Conservation (phyloP, 768 basidiomycete genomes). For the Psilocybe cubensis region DNA sequence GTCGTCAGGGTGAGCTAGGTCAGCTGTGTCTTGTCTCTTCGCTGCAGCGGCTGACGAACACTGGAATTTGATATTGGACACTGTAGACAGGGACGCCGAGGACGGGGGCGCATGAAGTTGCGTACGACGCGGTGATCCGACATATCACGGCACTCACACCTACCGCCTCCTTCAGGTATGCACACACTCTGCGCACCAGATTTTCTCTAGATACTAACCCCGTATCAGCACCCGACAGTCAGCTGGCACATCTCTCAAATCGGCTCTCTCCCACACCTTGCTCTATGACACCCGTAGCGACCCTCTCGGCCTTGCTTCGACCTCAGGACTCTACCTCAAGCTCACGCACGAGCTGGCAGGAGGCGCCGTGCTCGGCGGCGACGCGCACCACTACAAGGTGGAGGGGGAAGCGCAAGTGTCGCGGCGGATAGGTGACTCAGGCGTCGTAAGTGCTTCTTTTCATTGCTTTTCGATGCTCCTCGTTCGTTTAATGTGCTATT, state of each 20-base stretch:
- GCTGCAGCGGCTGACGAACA: neutral
- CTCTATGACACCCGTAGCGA: slow-evolving; percentile 79
- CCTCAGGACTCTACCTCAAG: slow-evolving; percentile 65
- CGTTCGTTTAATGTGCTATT: too few relatives aligned
- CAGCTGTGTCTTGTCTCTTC: slow-evolving; percentile 27
- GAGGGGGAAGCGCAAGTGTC: slow-evolving; percentile 71
- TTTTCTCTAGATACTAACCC: slow-evolving; percentile 1
- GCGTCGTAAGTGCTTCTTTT: slow-evolving; percentile 50
- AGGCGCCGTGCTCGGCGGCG: slow-evolving; percentile 62
- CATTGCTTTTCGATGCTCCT: neutral
- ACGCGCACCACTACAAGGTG: slow-evolving; percentile 74
- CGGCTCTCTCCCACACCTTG: slow-evolving; percentile 80
- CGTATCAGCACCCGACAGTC: slow-evolving; percentile 74
- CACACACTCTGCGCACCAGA: neutral
- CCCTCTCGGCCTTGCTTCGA: slow-evolving; percentile 59
- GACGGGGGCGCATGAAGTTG: slow-evolving; percentile 70
- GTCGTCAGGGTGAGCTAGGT: slow-evolving; percentile 77
- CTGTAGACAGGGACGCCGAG: slow-evolving; percentile 38
- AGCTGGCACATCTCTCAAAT: slow-evolving; percentile 82
- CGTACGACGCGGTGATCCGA: slow-evolving; percentile 82
- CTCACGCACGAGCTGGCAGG: slow-evolving; percentile 70
- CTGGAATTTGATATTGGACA: too few relatives aligned
- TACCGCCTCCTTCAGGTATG: slow-evolving; percentile 81
- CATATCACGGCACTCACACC: slow-evolving; percentile 74
- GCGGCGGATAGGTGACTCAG: slow-evolving; percentile 51